phyloP scores from a whole-genome alignment of 2,329 filamentous ascomycete genomes.

The Pseudogymnoascus sp. region DNA sequence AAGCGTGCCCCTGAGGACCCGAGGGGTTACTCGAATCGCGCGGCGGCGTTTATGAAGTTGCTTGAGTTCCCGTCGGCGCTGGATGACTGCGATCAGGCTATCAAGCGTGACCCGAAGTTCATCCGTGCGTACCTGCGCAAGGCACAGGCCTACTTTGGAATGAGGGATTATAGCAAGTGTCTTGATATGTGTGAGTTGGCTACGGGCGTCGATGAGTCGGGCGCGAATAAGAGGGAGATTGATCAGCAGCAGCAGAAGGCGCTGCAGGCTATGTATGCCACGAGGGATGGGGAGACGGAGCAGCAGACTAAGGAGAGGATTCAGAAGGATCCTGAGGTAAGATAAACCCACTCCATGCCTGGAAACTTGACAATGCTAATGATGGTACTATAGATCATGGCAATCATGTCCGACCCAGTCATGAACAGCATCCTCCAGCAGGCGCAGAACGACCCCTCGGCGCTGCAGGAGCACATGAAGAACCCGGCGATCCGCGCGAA shows the following conservation, averaged over 20 bases:
- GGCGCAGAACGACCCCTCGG: constrained; percentile 86
- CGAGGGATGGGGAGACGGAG: constrained; percentile 90
- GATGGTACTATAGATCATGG: constrained; percentile 56
- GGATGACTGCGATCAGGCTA: constrained; percentile 84
- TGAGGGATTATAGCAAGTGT: constrained; percentile 97
- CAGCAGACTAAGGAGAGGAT: constrained; percentile 91
- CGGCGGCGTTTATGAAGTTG: constrained; percentile 92
- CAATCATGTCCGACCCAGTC: constrained; percentile 88
- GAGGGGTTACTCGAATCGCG: constrained; percentile 93
- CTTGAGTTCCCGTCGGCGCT: constrained; percentile 92
- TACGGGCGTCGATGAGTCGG: constrained; percentile 60
- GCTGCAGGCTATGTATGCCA: constrained; percentile 78
- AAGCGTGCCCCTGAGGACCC: constrained; percentile 91
- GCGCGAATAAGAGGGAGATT: constrained; percentile 81
- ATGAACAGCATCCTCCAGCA: constrained; percentile 98
- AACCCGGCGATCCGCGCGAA: constrained; percentile 80
- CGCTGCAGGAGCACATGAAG: constrained; percentile 94
- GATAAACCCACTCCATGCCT: constrained; percentile 28
- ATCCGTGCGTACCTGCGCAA: constrained; percentile 95
- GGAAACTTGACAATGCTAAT: not conserved
- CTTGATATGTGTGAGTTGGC: constrained; percentile 85
- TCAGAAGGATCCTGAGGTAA: constrained; percentile 81
- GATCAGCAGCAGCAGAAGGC: constrained; percentile 93
- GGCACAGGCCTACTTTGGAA: constrained; percentile 89
- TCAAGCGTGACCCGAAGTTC: constrained; percentile 85